Percentiles rank a stretch among this genome's conserved stretches.
Evolutionary conservation across 345 rosid species (phyloP).

Genomic region (Raphanus sativus): DNA sequence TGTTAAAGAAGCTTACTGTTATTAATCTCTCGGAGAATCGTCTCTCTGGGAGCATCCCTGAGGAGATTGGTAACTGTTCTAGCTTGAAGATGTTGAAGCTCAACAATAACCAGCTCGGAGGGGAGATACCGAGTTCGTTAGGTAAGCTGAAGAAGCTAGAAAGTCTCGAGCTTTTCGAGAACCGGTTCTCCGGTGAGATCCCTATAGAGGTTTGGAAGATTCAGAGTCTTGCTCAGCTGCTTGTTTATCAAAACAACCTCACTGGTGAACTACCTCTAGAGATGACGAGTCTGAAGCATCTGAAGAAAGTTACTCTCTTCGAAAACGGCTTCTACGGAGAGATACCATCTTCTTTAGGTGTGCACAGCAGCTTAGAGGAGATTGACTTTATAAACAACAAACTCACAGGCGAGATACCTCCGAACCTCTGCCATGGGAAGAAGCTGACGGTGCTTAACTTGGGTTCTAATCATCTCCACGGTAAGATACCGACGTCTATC

Average conservation of each 20-base stretch:
- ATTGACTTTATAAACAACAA: conserved; percentile 64
- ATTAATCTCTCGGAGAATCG: conserved; percentile 69
- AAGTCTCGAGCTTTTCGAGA: conserved; percentile 61
- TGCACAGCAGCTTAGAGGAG: conserved; percentile 60
- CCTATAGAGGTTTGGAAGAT: conserved; percentile 74
- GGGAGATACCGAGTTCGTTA: conserved; percentile 58
- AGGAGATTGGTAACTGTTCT: conserved; percentile 66
- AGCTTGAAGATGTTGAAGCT: conserved; percentile 47
- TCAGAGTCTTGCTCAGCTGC: conserved; percentile 47
- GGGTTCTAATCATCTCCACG: conserved; percentile 61
- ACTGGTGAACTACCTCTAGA: conserved; percentile 65
- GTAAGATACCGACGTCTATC: conserved; percentile 56
- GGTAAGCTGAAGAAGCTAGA: conserved; percentile 51
- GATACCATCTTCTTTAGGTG: conserved; percentile 64
- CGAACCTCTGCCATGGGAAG: conserved; percentile 63
- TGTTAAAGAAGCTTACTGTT: conserved; percentile 39
- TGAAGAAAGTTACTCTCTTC: conserved; percentile 54
- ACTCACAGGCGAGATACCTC: conserved; percentile 67
- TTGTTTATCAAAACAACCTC: conserved; percentile 64
- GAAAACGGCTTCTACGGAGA: conserved; percentile 58
- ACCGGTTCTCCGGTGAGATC: conserved; percentile 64
- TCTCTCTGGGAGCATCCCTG: conserved; percentile 68
- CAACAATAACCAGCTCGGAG: conserved; percentile 62
- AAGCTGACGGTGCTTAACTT: conserved; percentile 50
- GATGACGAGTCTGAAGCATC: conserved; percentile 56